A percentile compares a stretch with the other conserved stretches of the same genome.
These are phyloP conservation scores for Cornus kousa DNA, from an alignment of 148 eudicot genomes.

Conservation along the genomic window DNA sequence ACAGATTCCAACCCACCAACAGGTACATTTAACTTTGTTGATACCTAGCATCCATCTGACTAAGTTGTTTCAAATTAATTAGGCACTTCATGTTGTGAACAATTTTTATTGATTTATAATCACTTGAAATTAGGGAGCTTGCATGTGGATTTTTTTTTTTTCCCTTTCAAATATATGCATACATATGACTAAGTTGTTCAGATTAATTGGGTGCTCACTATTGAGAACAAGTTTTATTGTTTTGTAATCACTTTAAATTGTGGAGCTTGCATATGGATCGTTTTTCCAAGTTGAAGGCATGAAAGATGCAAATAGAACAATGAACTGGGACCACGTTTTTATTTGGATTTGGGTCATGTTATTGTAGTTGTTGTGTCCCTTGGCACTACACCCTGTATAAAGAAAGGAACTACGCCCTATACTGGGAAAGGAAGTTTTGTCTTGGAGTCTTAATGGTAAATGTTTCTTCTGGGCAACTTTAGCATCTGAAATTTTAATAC, in stretches of 20 bases:
- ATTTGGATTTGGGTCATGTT: neutral
- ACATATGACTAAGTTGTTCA: neutral
- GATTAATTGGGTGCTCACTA: conserved; percentile 2
- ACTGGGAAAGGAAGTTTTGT: neutral
- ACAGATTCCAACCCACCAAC: conserved; percentile 70
- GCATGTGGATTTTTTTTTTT: neutral
- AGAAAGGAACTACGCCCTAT: neutral
- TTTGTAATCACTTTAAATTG: neutral
- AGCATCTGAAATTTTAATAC: neutral
- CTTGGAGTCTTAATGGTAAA: neutral
- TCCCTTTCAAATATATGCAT: too few species aligned
- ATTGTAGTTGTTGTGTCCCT: neutral
- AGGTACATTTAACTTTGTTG: conserved; percentile 34
- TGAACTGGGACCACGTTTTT: neutral
- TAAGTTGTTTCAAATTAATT: neutral
- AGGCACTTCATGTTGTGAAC: neutral
- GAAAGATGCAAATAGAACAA: neutral
- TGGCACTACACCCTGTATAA: neutral
- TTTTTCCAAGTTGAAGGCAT: neutral
- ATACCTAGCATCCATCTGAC: neutral
- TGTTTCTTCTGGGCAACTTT: neutral
- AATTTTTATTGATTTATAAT: neutral
- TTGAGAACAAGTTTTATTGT: neutral
- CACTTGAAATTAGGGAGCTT: neutral
- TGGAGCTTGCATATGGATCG: neutral